Conservation (phyloP, 1,139 yeast genomes). For the Fermentozyma sake region DNA sequence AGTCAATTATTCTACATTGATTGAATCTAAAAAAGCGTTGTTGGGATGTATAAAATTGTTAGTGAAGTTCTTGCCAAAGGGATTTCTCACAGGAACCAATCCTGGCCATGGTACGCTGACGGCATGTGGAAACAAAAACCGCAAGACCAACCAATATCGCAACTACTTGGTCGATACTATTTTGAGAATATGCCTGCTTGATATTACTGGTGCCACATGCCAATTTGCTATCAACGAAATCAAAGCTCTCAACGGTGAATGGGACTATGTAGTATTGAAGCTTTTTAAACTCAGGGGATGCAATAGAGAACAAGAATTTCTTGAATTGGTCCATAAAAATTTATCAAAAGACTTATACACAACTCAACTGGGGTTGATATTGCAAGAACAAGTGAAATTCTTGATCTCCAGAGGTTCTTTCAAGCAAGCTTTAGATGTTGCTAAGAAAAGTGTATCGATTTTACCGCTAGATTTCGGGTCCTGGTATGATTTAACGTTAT, state of each 20-base stretch:
- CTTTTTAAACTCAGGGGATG: conserved; percentile 24
- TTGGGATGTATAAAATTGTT: conserved; percentile 15
- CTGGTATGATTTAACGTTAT: conserved; percentile 34
- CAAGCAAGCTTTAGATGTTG: conserved; percentile 25
- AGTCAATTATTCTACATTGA: conserved; percentile 23
- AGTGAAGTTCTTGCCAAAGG: conserved; percentile 23
- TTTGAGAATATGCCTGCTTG: conserved; percentile 18
- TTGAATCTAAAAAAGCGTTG: conserved; percentile 15
- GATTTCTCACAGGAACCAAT: conserved; percentile 24
- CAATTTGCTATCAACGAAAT: conserved; percentile 22
- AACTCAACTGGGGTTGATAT: conserved; percentile 33
- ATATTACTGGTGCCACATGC: conserved; percentile 13
- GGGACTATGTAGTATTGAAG: conserved; percentile 28
- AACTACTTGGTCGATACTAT: conserved; percentile 32
- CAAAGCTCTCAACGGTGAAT: conserved; percentile 14
- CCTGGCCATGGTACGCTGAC: conserved; percentile 25
- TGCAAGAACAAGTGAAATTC: conserved; percentile 38
- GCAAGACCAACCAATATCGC: conserved; percentile 28
- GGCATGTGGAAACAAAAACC: conserved; percentile 25
- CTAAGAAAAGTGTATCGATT: conserved; percentile 28
- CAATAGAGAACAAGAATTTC: conserved; percentile 23
- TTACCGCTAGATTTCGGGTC: conserved; percentile 42
- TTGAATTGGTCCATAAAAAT: conserved; percentile 23
- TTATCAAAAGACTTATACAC: conserved; percentile 15
- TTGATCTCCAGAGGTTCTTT: conserved; percentile 27